Evolutionary conservation across 768 basidiomycete species (phyloP).

Genomic region (Flagelloscypha sp.): DNA sequence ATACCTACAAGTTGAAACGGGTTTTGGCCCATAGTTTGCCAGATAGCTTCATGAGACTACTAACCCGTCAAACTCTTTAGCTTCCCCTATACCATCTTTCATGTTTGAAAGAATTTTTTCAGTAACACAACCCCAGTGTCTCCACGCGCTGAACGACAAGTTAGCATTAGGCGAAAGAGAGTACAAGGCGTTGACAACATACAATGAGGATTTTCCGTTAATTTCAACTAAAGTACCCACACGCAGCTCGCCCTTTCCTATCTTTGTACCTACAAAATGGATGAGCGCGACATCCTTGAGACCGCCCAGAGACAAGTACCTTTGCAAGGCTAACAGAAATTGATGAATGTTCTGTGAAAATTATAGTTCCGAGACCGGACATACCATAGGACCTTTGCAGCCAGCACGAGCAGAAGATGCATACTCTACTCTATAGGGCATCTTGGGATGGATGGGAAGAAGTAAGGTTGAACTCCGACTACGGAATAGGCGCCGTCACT

Average conservation of each 20-base stretch:
- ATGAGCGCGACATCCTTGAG: slow-evolving; percentile 5
- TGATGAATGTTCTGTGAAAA: too few relatives aligned
- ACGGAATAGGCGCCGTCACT: too few relatives aligned
- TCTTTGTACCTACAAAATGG: slow-evolving; percentile 46
- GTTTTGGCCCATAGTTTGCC: too few relatives aligned
- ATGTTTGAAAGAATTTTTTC: slow-evolving; percentile 60
- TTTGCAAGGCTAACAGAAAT: neutral
- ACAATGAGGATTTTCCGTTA: slow-evolving; percentile 63
- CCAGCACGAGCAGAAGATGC: slow-evolving; percentile 58
- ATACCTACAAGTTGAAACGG: too few relatives aligned
- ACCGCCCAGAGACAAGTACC: too few relatives aligned
- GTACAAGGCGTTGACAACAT: slow-evolving; percentile 15
- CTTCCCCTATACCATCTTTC: slow-evolving; percentile 48
- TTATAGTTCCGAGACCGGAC: too few relatives aligned
- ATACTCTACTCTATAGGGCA: slow-evolving; percentile 72
- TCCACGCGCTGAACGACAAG: slow-evolving; percentile 52
- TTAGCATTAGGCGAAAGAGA: slow-evolving; percentile 1
- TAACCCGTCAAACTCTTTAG: slow-evolving; percentile 80
- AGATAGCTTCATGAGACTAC: too few relatives aligned
- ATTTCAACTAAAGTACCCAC: slow-evolving; percentile 72
- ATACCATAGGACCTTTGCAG: slow-evolving; percentile 89
- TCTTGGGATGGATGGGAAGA: slow-evolving; percentile 22
- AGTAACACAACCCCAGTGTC: slow-evolving; percentile 88
- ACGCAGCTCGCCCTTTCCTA: slow-evolving; percentile 66
- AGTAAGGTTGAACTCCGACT: slow-evolving; percentile 9